These are phyloP conservation scores for Actinomortierella ambigua DNA, from an alignment of 371 early-diverging fungal genomes.

Conservation along the genomic window DNA sequence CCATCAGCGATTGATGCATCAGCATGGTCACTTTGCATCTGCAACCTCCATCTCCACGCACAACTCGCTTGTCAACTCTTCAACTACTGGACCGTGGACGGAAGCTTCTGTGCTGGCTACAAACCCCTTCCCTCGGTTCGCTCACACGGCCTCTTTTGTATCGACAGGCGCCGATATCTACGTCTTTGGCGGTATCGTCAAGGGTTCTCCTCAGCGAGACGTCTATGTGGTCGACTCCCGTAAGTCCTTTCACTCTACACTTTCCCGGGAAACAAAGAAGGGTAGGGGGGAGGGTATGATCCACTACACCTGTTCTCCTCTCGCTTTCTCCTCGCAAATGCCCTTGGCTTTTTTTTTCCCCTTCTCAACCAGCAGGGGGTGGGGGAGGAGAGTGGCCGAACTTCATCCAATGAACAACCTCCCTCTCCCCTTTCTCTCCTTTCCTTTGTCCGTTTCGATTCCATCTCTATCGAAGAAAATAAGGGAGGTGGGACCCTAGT, in stretches of 20 bases:
- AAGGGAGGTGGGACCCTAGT: too few species aligned
- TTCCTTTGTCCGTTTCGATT: too few species aligned
- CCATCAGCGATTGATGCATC: constrained; percentile 5
- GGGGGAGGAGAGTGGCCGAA: too few species aligned
- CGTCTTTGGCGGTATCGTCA: constrained; percentile 64
- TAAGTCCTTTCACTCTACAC: too few species aligned
- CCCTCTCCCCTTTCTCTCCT: too few species aligned
- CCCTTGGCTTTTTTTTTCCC: neutral
- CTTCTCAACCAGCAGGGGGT: neutral
- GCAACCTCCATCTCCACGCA: constrained; percentile 26
- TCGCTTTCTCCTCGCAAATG: neutral
- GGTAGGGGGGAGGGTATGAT: too few species aligned
- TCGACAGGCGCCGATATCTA: constrained; percentile 57
- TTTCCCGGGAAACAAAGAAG: too few species aligned
- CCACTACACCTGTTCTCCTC: too few species aligned
- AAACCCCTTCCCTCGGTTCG: constrained; percentile 58
- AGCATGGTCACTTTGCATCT: constrained; percentile 11
- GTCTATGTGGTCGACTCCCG: constrained; percentile 65
- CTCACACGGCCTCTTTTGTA: constrained; percentile 60
- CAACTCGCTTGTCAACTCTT: constrained; percentile 13
- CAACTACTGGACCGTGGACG: constrained; percentile 29
- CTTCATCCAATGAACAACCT: too few species aligned
- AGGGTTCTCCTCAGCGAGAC: constrained; percentile 54
- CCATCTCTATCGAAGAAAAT: too few species aligned
- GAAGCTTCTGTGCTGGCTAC: constrained; percentile 19